phyloP scores from a whole-genome alignment of 176 grass and related monocot genomes.

The Aechmea fasciata region DNA sequence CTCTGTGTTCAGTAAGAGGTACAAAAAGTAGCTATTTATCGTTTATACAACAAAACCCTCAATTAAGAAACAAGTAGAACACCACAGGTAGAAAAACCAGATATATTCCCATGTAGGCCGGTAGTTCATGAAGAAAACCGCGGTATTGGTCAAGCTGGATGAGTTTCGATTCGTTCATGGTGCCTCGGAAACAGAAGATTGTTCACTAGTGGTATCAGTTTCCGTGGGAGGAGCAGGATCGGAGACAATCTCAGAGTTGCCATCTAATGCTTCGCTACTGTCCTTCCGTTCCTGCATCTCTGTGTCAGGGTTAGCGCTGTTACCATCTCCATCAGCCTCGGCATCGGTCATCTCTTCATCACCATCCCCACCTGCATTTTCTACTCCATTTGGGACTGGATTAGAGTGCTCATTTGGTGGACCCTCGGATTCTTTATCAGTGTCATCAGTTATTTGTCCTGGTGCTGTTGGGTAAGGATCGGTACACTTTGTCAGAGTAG shows the following conservation, averaged over 20 bases:
- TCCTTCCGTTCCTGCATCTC: slow-evolving; percentile 65
- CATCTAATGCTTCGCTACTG: slow-evolving; percentile 19
- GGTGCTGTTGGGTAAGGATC: slow-evolving; percentile 53
- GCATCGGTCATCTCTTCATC: slow-evolving; percentile 91
- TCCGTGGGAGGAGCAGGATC: slow-evolving; percentile 16
- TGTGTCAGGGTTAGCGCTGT: slow-evolving; percentile 14
- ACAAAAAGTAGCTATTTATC: too few species aligned
- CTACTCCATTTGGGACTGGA: slow-evolving; percentile 44
- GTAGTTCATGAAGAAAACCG: too few species aligned
- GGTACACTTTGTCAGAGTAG: slow-evolving; percentile 58
- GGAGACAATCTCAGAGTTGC: slow-evolving; percentile 8
- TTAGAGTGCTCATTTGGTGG: slow-evolving; percentile 18
- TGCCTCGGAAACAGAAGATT: slow-evolving; percentile 4
- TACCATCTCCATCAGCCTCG: slow-evolving; percentile 27
- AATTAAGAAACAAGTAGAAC: too few species aligned
- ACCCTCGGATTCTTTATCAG: slow-evolving; percentile 22
- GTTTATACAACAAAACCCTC: too few species aligned
- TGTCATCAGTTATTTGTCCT: slow-evolving; percentile 22
- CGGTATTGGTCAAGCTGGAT: too few species aligned
- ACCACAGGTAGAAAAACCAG: too few species aligned
- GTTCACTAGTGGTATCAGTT: slow-evolving; percentile 12
- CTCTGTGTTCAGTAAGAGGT: too few species aligned
- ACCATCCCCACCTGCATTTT: slow-evolving; percentile 29
- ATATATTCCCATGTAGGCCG: too few species aligned
- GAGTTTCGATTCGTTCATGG: neutral